Evolutionary conservation across 805 yeast genomes (phyloP).

Genomic region (Metschnikowia vanudenii): DNA sequence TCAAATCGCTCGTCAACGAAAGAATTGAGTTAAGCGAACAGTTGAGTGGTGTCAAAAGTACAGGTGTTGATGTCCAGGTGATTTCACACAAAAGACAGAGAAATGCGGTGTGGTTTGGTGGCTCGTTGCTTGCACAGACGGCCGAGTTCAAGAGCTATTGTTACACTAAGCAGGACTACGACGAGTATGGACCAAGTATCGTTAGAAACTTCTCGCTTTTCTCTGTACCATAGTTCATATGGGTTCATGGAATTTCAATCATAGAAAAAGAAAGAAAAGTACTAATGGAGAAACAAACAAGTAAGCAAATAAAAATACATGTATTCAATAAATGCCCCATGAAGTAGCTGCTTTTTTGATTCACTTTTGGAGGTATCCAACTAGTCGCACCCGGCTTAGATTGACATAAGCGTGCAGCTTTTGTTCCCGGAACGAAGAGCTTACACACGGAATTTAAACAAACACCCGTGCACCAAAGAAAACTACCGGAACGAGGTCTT

Average conservation of each 20-base stretch:
- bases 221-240: slow-evolving; percentile 64
- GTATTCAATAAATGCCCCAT: not conserved
- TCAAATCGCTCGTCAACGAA: slow-evolving; percentile 81
- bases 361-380: too few relatives aligned
- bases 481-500: slow-evolving; percentile 1
- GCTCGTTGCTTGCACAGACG: slow-evolving; percentile 94
- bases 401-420: not conserved
- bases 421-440: too few relatives aligned
- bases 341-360: too few relatives aligned
- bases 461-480: slow-evolving; percentile 16
- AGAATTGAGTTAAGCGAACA: slow-evolving; percentile 82
- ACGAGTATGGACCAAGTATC: slow-evolving; percentile 95
- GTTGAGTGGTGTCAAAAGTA: slow-evolving; percentile 70
- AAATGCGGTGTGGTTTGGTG: slow-evolving; percentile 99
- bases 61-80: slow-evolving; percentile 96
- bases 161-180: slow-evolving; percentile 95
- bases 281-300: too few relatives aligned
- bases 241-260: not conserved
- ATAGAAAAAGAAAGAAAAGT: not conserved
- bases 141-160: slow-evolving; percentile 95
- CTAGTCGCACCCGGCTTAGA: not conserved
- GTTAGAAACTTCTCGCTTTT: slow-evolving; percentile 96
- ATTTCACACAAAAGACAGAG: slow-evolving; percentile 96
- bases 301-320: not conserved
- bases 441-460: not conserved